phyloP scores from a whole-genome alignment of 352 stramenopile species.

The Pythium sp. region DNA sequence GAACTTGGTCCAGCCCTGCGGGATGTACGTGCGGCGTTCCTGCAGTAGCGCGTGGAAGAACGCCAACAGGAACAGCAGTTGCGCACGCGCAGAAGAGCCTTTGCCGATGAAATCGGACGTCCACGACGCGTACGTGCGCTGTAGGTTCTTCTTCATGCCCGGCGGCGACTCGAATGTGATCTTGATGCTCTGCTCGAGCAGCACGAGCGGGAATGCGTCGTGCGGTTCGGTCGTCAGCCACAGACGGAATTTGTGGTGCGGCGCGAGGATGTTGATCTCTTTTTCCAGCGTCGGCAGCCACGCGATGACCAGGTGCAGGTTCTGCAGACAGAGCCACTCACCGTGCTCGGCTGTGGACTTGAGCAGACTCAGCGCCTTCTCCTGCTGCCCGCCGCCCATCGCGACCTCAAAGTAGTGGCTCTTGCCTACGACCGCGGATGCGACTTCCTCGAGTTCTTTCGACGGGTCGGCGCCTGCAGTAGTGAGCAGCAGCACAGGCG shows the following conservation, averaged over 20 bases:
- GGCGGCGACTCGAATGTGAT: conserved; percentile 95
- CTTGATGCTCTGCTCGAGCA: conserved; percentile 93
- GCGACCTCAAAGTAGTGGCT: conserved; percentile 92
- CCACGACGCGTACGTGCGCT: conserved; percentile 91
- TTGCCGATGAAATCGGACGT: conserved; percentile 67
- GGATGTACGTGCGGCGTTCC: conserved; percentile 90
- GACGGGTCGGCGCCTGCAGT: conserved; percentile 92
- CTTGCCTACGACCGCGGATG: conserved; percentile 74
- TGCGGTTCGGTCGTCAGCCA: conserved; percentile 95
- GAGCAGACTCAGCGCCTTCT: conserved; percentile 87
- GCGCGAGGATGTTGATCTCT: conserved; percentile 64
- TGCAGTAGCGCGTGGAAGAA: conserved; percentile 89
- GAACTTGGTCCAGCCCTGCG: conserved; percentile 95
- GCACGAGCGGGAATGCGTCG: conserved; percentile 85
- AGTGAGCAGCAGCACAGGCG: conserved; percentile 90
- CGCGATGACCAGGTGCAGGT: conserved; percentile 93
- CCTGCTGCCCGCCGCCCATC: conserved; percentile 94
- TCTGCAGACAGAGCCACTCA: conserved; percentile 96
- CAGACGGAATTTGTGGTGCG: conserved; percentile 90
- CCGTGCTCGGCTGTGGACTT: conserved; percentile 72
- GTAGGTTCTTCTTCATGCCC: conserved; percentile 95
- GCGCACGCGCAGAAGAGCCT: conserved; percentile 37
- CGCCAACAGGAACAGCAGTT: conserved; percentile 87
- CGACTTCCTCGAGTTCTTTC: conserved; percentile 92
- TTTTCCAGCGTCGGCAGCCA: conserved; percentile 94